Evolutionary conservation across 257 asterid species (phyloP).

Genomic region (Solanum commersonii): DNA sequence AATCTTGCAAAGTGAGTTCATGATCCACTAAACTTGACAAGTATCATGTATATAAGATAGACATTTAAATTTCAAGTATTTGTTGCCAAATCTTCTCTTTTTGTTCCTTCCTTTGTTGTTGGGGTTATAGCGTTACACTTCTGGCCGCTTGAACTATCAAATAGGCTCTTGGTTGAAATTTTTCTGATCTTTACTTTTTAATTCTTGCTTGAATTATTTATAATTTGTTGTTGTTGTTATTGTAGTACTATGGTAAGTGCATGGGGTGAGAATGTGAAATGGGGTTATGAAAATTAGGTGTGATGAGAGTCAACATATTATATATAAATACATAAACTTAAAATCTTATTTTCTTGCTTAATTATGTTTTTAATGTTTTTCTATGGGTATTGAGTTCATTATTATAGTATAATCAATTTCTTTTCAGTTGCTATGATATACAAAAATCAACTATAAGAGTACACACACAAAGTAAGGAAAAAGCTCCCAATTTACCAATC

Average conservation of each 20-base stretch:
- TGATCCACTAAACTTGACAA: not conserved
- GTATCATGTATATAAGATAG: not conserved
- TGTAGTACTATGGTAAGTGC: no score
- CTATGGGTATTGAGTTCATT: not conserved
- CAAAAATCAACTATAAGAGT: no score
- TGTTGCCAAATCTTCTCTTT: not conserved
- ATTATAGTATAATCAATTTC: not conserved
- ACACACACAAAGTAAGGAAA: no score
- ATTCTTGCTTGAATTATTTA: no score
- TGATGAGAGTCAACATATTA: no score
- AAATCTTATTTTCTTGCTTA: no score
- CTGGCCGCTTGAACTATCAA: not conserved
- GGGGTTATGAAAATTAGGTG: no score
- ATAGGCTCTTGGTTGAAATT: not conserved
- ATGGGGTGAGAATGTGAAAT: no score
- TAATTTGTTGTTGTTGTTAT: not conserved
- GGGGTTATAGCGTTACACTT: not conserved
- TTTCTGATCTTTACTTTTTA: not conserved
- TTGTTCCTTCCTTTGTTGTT: constrained; percentile 1
- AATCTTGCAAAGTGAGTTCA: not conserved
- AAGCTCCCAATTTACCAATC: no score
- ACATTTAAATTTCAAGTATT: not conserved
- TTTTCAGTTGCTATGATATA: no score
- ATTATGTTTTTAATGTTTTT: no score
- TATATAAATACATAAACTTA: no score